Evolutionary conservation across 78 protist species (phyloP).

Genomic region (Anaeramoeba flamelloides): DNA sequence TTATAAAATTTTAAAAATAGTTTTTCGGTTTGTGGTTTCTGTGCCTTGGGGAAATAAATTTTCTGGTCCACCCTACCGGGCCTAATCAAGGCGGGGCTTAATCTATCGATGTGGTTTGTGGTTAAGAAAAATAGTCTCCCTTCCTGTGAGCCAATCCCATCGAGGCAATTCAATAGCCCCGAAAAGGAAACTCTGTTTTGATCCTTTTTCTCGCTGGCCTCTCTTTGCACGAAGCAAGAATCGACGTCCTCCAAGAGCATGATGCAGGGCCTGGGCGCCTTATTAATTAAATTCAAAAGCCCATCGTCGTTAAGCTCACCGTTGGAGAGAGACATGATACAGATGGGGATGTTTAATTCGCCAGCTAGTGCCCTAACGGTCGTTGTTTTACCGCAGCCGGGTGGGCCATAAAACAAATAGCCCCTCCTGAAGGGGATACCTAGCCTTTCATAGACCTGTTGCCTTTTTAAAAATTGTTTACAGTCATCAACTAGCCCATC

Average conservation of each 20-base stretch:
- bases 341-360: slow-evolving; percentile 5
- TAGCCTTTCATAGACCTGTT: slow-evolving; percentile 38
- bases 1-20: too few relatives aligned
- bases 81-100: slow-evolving; percentile 26
- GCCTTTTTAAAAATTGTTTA: slow-evolving; percentile 22
- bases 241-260: slow-evolving; percentile 1
- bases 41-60: slow-evolving; percentile 7
- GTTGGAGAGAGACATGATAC: slow-evolving; percentile 12
- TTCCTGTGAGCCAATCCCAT: slow-evolving; percentile 13
- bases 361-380: slow-evolving; percentile 35
- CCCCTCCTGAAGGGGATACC: slow-evolving; percentile 85
- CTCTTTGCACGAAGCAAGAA: slow-evolving; percentile 17
- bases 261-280: slow-evolving; percentile 9
- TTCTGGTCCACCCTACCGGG: slow-evolving; percentile 40
- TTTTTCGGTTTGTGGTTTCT: too few relatives aligned
- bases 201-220: neutral
- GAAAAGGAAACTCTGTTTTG: slow-evolving; percentile 10
- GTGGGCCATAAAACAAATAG: slow-evolving; percentile 75
- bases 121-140: slow-evolving; percentile 21
- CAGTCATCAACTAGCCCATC: slow-evolving; percentile 30
- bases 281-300: slow-evolving; percentile 4
- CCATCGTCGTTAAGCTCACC: slow-evolving; percentile 27
- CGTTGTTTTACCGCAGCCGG: slow-evolving; percentile 70
- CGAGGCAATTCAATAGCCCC: slow-evolving; percentile 27
- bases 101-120: slow-evolving; percentile 23